A percentile compares a stretch with the other conserved stretches of the same genome.
These are phyloP conservation scores for Ceratorhiza oryzae-sativae DNA, from an alignment of 1,284 basidiomycete species.

Conservation along the genomic window DNA sequence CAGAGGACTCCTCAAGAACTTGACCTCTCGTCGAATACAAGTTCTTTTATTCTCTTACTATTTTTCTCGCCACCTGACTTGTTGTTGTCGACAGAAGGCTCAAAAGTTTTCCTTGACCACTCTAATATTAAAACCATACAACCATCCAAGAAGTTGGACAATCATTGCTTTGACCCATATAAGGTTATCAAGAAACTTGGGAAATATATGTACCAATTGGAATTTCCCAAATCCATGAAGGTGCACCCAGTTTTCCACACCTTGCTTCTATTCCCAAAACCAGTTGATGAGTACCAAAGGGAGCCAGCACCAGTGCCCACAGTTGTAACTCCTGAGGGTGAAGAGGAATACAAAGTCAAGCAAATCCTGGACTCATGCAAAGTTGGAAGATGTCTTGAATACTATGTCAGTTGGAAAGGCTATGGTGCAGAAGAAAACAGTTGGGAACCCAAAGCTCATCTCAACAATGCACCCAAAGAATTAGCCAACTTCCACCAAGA, in stretches of 20 bases:
- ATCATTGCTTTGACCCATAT: slow-evolving; percentile 45
- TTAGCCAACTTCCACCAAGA: not conserved
- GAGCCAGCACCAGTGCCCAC: too few relatives aligned
- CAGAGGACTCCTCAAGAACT: too few relatives aligned
- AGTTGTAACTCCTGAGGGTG: too few relatives aligned
- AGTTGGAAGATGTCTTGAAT: not conserved
- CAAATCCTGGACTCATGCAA: slow-evolving; percentile 39
- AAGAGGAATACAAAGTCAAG: slow-evolving; percentile 39
- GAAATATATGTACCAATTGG: slow-evolving; percentile 41
- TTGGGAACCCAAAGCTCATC: slow-evolving; percentile 20
- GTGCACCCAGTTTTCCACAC: slow-evolving; percentile 50
- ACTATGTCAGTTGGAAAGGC: slow-evolving; percentile 11
- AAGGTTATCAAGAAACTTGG: slow-evolving; percentile 40
- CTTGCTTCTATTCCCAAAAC: too few relatives aligned
- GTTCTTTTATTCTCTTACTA: too few relatives aligned
- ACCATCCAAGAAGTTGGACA: slow-evolving; percentile 46
- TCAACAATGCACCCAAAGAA: not conserved
- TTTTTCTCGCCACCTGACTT: too few relatives aligned
- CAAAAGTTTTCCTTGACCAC: slow-evolving; percentile 45
- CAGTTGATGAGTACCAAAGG: too few relatives aligned
- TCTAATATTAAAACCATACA: slow-evolving; percentile 45
- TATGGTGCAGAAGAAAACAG: slow-evolving; percentile 7
- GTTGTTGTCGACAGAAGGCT: too few relatives aligned
- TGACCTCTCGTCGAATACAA: too few relatives aligned
- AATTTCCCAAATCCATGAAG: slow-evolving; percentile 44